A percentile compares a stretch with the other conserved stretches of the same genome.
These are phyloP conservation scores for Cryomyces antarcticus DNA, from an alignment of 495 filamentous ascomycete species.

Conservation along the genomic window DNA sequence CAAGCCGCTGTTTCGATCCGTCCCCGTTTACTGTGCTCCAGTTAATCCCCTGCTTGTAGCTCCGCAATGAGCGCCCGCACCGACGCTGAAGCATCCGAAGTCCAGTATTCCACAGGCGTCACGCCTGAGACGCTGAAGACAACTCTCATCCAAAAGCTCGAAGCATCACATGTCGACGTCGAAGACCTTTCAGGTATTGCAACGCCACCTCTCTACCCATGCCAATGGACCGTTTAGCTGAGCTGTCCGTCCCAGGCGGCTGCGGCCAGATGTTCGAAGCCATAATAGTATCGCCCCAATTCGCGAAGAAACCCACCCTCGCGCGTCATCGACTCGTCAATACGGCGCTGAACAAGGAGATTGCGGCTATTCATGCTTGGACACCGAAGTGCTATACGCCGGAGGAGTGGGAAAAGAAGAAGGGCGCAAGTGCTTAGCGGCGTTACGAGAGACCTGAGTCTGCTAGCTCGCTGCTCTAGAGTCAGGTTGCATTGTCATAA, in stretches of 20 bases:
- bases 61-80: constrained; percentile 15
- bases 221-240: not conserved
- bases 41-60: too few relatives aligned
- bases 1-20: too few relatives aligned
- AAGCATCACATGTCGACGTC: constrained; percentile 74
- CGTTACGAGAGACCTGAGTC: not conserved
- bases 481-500: too few relatives aligned
- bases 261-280: constrained; percentile 92
- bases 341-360: constrained; percentile 69
- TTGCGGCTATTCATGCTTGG: constrained; percentile 95
- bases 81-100: constrained; percentile 25
- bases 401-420: constrained; percentile 71
- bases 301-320: constrained; percentile 70
- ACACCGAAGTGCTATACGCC: constrained; percentile 90
- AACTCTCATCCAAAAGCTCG: constrained; percentile 51
- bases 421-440: too few relatives aligned
- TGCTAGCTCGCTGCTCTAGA: too few relatives aligned
- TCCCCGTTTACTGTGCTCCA: too few relatives aligned
- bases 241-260: constrained; percentile 38
- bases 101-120: constrained; percentile 31
- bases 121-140: constrained; percentile 46
- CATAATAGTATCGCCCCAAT: constrained; percentile 72
- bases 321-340: constrained; percentile 84
- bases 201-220: not conserved
- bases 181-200: constrained; percentile 73